phyloP scores from a whole-genome alignment of 2,329 filamentous ascomycete genomes.

The Clarireedia homoeocarpa region DNA sequence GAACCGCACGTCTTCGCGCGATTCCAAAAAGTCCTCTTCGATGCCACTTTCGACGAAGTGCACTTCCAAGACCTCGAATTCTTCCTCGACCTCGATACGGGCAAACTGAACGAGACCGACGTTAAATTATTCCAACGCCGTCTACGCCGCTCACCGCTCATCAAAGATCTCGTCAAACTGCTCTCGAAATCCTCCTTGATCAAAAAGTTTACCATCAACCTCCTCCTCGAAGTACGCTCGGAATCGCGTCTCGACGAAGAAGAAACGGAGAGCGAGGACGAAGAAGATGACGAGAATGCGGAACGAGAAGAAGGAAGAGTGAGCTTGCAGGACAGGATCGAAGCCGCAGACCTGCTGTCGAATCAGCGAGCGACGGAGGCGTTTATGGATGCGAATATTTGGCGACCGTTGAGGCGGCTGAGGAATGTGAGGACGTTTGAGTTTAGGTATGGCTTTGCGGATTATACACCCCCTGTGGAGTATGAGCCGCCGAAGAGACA shows the following conservation, averaged over 20 bases:
- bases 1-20: too few relatives aligned
- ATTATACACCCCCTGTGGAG: background rate
- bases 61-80: constrained; percentile 2
- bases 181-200: constrained; percentile 8
- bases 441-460: constrained; percentile 9
- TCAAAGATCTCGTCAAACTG: constrained; percentile 16
- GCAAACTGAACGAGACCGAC: background rate
- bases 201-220: constrained; percentile 9
- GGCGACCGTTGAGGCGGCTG: constrained; percentile 7
- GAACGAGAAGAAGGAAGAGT: background rate
- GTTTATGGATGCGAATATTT: constrained; percentile 14
- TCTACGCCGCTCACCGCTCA: constrained; percentile 6
- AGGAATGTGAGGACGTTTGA: constrained; percentile 11
- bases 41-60: background rate
- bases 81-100: constrained; percentile 13
- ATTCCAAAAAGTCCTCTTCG: too few relatives aligned
- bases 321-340: too few relatives aligned
- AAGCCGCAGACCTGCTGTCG: constrained; percentile 6
- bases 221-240: constrained; percentile 13
- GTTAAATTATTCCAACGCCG: background rate
- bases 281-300: constrained; percentile 3
- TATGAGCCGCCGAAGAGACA: constrained; percentile 10
- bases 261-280: constrained; percentile 6
- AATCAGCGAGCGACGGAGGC: constrained; percentile 14
- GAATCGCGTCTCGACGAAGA: constrained; percentile 7